Conservation (phyloP, 306 rosid species). For the Lotus japonicus region DNA sequence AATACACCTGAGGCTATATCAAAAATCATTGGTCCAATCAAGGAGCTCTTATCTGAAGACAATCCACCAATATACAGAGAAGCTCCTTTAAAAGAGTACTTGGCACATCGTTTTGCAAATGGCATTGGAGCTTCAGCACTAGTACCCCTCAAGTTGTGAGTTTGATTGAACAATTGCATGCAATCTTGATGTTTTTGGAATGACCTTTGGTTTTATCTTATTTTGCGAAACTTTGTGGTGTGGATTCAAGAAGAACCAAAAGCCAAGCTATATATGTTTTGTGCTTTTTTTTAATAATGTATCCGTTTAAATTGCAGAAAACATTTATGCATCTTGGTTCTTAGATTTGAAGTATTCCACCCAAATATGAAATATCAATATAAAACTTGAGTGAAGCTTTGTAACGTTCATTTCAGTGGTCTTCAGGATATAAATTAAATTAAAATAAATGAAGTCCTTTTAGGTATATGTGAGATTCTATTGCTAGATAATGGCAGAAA, state of each 20-base stretch:
- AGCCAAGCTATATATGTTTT: not conserved
- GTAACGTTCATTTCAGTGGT: not conserved
- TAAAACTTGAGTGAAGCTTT: not conserved
- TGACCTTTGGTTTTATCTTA: not conserved
- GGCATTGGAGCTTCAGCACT: constrained; percentile 33
- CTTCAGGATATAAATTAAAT: not conserved
- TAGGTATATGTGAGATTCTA: too few species aligned
- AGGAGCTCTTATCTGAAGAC: constrained; percentile 42
- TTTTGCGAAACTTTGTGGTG: not conserved
- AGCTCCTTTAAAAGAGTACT: constrained; percentile 20
- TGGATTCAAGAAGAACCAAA: not conserved
- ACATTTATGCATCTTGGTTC: not conserved
- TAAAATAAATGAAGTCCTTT: too few species aligned
- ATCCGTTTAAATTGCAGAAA: not conserved
- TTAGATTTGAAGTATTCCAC: not conserved
- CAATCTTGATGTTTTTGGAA: too few species aligned
- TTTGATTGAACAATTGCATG: not conserved
- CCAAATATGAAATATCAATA: not conserved
- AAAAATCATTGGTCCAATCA: constrained; percentile 36
- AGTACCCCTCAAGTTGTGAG: constrained; percentile 33
- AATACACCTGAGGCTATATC: not conserved
- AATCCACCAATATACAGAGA: constrained; percentile 39
- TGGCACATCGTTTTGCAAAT: constrained; percentile 1
- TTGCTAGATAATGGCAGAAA: too few species aligned
- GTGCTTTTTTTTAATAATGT: not conserved